Percentiles rank a stretch among this genome's conserved stretches.
Evolutionary conservation across 106 monocot genomes (phyloP).

Genomic region (Dendrobium nobile): DNA sequence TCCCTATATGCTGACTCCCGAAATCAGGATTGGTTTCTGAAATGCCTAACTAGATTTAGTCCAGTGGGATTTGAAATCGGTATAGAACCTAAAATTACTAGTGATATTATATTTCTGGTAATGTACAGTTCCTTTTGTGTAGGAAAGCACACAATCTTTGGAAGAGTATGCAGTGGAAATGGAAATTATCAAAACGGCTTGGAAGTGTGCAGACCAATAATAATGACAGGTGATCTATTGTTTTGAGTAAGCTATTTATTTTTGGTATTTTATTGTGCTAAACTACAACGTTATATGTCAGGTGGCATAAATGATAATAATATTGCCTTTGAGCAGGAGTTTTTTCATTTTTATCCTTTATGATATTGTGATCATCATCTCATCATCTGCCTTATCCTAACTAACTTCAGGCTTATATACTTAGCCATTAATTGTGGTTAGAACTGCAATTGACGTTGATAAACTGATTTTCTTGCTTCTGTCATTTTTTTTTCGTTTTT

Average conservation of each 20-base stretch:
- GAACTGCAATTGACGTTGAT: too few species aligned
- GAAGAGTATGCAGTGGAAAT: constrained; percentile 78
- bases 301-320: background rate
- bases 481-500: too few species aligned
- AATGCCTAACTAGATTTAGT: constrained; percentile 1
- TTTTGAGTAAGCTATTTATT: background rate
- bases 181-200: constrained; percentile 80
- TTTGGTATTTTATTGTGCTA: background rate
- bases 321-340: background rate
- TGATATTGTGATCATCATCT: background rate
- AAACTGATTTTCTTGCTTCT: too few species aligned
- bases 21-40: background rate
- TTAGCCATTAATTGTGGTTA: too few species aligned
- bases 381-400: background rate
- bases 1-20: background rate
- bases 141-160: constrained; percentile 94
- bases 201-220: constrained; percentile 96
- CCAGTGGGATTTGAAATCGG: background rate
- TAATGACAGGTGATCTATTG: constrained; percentile 50
- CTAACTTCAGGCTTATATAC: background rate
- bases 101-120: background rate
- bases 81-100: background rate
- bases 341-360: background rate
- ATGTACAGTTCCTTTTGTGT: background rate
- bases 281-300: background rate